phyloP scores from a whole-genome alignment of 2,329 filamentous ascomycete species.

The Microthyrium microscopicum region DNA sequence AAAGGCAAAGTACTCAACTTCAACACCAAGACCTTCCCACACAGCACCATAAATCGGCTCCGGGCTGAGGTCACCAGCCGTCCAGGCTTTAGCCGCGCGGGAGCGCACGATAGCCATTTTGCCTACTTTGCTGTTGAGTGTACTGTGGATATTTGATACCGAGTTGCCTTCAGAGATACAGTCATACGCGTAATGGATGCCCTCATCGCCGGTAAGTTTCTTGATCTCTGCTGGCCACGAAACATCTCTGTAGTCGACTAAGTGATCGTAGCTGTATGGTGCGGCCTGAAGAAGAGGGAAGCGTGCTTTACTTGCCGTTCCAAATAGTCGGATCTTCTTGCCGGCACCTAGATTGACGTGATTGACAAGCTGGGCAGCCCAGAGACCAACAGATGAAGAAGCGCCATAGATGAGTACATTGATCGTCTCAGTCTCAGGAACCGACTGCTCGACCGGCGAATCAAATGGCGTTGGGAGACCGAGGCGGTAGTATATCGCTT shows the following conservation, averaged over 20 bases:
- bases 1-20: slow-evolving; percentile 22
- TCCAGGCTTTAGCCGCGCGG: slow-evolving; percentile 16
- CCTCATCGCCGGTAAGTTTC: slow-evolving; percentile 11
- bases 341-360: slow-evolving; percentile 11
- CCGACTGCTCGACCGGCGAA: slow-evolving; percentile 9
- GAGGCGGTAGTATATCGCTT: slow-evolving; percentile 24
- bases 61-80: slow-evolving; percentile 13
- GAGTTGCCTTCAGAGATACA: slow-evolving; percentile 25
- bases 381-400: slow-evolving; percentile 19
- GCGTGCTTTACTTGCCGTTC: slow-evolving; percentile 14
- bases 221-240: slow-evolving; percentile 20
- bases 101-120: slow-evolving; percentile 18
- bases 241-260: slow-evolving; percentile 23
- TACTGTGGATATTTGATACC: slow-evolving; percentile 17
- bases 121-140: slow-evolving; percentile 13
- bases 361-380: slow-evolving; percentile 17
- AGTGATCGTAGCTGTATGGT: slow-evolving; percentile 22
- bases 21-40: slow-evolving; percentile 26
- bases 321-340: slow-evolving; percentile 13
- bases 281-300: slow-evolving; percentile 14
- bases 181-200: slow-evolving; percentile 23
- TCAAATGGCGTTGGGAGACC: slow-evolving; percentile 20
- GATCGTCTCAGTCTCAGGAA: slow-evolving; percentile 7
- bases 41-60: slow-evolving; percentile 26
- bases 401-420: slow-evolving; percentile 18